phyloP scores from a whole-genome alignment of 2,329 filamentous ascomycete species.

The Epicoccum sorghinum region DNA sequence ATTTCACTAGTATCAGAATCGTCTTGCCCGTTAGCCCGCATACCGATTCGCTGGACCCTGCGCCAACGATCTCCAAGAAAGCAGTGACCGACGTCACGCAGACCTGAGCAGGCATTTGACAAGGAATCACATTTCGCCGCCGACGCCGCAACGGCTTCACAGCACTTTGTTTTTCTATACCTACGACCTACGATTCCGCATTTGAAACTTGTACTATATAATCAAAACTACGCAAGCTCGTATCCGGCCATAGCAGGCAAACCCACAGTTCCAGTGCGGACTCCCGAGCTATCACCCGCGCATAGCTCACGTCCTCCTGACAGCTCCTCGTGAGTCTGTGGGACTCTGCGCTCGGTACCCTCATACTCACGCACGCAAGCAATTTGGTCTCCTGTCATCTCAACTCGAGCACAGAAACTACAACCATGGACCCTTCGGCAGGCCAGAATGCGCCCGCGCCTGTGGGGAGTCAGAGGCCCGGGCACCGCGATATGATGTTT shows the following conservation, averaged over 20 bases:
- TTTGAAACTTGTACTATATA: not conserved
- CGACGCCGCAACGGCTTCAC: conserved; percentile 16
- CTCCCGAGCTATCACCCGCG: conserved; percentile 30
- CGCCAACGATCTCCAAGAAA: conserved; percentile 20
- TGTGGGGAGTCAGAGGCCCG: conserved; percentile 24
- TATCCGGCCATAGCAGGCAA: conserved; percentile 24
- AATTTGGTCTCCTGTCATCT: conserved; percentile 4
- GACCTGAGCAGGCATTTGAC: conserved; percentile 20
- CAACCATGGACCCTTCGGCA: conserved; percentile 29
- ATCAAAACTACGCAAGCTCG: conserved; percentile 10
- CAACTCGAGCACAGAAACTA: conserved; percentile 4
- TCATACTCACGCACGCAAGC: conserved; percentile 12
- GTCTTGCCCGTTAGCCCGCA: too few relatives aligned
- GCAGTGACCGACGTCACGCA: conserved; percentile 37
- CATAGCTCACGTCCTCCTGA: conserved; percentile 17
- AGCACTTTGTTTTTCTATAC: not conserved
- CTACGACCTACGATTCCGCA: conserved; percentile 1
- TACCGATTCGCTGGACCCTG: conserved; percentile 29
- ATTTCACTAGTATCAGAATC: too few relatives aligned
- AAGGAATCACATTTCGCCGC: conserved; percentile 29
- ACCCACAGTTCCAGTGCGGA: conserved; percentile 23
- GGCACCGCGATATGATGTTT: conserved; percentile 71
- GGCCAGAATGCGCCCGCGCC: conserved; percentile 15
- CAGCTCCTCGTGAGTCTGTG: conserved; percentile 23
- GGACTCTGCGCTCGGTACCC: not conserved